phyloP scores from a whole-genome alignment of 371 early-diverging fungal species.

The Mucor velutinosus region DNA sequence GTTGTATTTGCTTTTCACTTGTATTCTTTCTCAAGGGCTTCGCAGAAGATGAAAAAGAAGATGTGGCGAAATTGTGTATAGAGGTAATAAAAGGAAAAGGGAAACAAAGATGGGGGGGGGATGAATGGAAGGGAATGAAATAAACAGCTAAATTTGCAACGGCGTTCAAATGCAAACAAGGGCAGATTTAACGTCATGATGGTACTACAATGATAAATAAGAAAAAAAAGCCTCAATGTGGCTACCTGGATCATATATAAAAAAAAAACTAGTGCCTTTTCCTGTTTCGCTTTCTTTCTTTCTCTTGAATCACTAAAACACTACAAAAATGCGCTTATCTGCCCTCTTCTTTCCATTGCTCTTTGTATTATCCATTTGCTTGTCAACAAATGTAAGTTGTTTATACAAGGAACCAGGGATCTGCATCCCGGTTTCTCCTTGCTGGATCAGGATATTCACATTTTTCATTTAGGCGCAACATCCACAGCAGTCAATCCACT shows the following conservation, averaged over 20 bases:
- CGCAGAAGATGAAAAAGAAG: not conserved
- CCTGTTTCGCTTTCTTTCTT: not conserved
- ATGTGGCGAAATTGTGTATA: not conserved
- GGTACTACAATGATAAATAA: not conserved
- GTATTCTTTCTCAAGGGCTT: not conserved
- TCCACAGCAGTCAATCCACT: not conserved
- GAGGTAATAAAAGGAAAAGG: not conserved
- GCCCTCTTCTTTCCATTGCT: not conserved
- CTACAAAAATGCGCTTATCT: not conserved
- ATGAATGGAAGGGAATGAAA: not conserved
- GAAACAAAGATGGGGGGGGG: not conserved
- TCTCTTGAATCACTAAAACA: not conserved
- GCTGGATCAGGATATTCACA: not conserved
- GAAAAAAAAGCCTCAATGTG: constrained; percentile 1
- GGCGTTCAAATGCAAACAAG: not conserved
- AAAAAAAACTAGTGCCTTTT: not conserved
- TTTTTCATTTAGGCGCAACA: not conserved
- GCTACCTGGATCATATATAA: not conserved
- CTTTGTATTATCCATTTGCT: not conserved
- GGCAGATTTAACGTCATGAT: constrained; percentile 1
- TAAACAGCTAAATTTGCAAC: not conserved
- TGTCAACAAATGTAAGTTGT: not conserved
- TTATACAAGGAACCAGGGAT: not conserved
- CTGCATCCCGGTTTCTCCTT: not conserved
- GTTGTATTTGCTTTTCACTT: not conserved